phyloP scores from a whole-genome alignment of 202 grass and related monocot species.

The Carex sylvatica region DNA sequence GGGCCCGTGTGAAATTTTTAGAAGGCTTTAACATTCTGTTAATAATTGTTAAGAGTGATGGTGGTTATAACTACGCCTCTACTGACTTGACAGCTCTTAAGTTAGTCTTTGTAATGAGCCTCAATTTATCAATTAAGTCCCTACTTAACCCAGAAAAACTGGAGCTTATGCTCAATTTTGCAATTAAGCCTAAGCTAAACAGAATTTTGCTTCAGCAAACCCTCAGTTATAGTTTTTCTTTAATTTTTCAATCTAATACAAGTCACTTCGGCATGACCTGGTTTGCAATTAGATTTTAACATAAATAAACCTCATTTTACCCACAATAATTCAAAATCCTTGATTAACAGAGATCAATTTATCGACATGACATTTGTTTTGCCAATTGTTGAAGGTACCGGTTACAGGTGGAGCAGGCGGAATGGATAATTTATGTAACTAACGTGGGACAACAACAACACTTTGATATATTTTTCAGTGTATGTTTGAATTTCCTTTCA shows the following conservation, averaged over 20 bases:
- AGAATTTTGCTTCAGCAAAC: neutral
- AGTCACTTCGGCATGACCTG: neutral
- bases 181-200: neutral
- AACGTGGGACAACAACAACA: conserved; percentile 96
- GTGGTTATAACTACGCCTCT: conserved; percentile 92
- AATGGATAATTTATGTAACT: conserved; percentile 96
- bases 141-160: neutral
- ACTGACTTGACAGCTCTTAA: conserved; percentile 86
- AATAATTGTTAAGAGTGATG: conserved; percentile 91
- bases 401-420: conserved; percentile 76
- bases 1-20: conserved; percentile 72
- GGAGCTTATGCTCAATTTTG: neutral
- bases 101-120: conserved; percentile 37
- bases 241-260: neutral
- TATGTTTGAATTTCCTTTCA: conserved; percentile 33
- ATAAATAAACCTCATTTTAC: neutral
- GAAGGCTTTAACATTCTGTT: conserved; percentile 77
- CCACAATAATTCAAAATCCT: neutral
- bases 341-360: conserved; percentile 1
- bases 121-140: neutral
- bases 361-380: conserved; percentile 22
- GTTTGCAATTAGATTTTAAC: neutral
- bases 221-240: neutral
- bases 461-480: conserved; percentile 92
- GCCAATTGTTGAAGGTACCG: conserved; percentile 57